These are phyloP conservation scores for Russula emetica DNA, from an alignment of 768 basidiomycete species.

Conservation along the genomic window DNA sequence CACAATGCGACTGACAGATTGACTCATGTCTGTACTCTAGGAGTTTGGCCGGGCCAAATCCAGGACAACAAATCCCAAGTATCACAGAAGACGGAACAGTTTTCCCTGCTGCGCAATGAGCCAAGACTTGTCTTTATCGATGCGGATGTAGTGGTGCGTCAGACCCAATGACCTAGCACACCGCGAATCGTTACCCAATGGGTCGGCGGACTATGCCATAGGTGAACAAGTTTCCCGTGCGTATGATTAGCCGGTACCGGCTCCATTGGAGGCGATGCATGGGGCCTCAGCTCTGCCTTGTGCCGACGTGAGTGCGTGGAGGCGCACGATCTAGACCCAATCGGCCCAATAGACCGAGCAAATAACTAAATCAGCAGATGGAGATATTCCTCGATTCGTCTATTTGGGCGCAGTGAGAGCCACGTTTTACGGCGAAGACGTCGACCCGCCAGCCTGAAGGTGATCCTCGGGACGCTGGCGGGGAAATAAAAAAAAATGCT, in stretches of 20 bases:
- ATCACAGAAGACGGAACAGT: slow-evolving; percentile 12
- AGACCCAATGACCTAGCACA: not conserved
- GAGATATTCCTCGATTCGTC: slow-evolving; percentile 1
- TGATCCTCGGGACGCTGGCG: slow-evolving; percentile 8
- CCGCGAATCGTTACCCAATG: not conserved
- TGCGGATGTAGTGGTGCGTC: not conserved
- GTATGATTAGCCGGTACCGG: not conserved
- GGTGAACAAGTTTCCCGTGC: slow-evolving; percentile 1
- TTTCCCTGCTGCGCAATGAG: slow-evolving; percentile 18
- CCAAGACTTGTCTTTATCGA: not conserved
- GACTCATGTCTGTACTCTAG: slow-evolving; percentile 16
- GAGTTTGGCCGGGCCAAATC: slow-evolving; percentile 11
- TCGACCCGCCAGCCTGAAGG: not conserved
- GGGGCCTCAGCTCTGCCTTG: not conserved
- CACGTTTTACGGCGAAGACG: slow-evolving; percentile 13
- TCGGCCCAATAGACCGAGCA: not conserved
- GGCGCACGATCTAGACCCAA: not conserved
- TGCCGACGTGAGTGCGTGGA: not conserved
- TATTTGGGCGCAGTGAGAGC: slow-evolving; percentile 14
- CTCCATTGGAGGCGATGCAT: not conserved
- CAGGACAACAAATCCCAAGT: not conserved
- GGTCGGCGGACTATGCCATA: not conserved
- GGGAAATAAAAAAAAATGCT: slow-evolving; percentile 4
- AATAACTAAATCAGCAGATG: not conserved
- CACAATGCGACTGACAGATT: not conserved